These are phyloP conservation scores for Macrotyloma uniflorum DNA, from an alignment of 306 rosid genomes.

Conservation along the genomic window DNA sequence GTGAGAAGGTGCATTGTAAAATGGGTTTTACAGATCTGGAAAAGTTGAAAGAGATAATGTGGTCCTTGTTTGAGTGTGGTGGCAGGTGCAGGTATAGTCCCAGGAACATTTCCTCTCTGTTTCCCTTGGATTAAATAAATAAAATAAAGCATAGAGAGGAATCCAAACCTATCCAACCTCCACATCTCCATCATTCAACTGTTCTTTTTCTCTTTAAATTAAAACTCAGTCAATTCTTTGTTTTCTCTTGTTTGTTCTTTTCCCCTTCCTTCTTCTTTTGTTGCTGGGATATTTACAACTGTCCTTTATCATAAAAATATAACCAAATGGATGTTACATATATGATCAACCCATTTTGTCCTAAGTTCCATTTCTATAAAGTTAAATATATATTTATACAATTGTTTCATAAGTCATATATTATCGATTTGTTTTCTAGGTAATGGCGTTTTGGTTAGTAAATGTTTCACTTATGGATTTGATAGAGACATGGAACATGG, in stretches of 20 bases:
- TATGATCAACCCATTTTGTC: too few species aligned
- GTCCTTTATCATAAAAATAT: too few species aligned
- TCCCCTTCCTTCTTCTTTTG: background rate
- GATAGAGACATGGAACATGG: slow-evolving; percentile 44
- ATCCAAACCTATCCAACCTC: background rate
- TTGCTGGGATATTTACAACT: background rate
- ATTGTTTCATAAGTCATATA: too few species aligned
- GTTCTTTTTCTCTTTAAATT: background rate
- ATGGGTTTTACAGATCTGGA: background rate
- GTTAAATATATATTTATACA: too few species aligned
- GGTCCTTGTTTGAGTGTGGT: background rate
- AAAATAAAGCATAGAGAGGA: background rate
- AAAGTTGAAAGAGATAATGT: background rate
- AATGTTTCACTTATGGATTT: background rate
- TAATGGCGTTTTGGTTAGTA: background rate
- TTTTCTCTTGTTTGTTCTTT: background rate
- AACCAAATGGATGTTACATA: too few species aligned
- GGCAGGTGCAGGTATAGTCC: background rate
- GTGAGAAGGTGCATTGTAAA: background rate
- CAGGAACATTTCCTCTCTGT: background rate
- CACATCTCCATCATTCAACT: background rate
- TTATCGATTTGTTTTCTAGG: too few species aligned
- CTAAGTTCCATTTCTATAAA: too few species aligned
- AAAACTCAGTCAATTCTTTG: background rate
- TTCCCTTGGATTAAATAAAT: too few species aligned